Evolutionary conservation across 2,329 filamentous ascomycete species (phyloP).

Genomic region (Alternaria rosae): DNA sequence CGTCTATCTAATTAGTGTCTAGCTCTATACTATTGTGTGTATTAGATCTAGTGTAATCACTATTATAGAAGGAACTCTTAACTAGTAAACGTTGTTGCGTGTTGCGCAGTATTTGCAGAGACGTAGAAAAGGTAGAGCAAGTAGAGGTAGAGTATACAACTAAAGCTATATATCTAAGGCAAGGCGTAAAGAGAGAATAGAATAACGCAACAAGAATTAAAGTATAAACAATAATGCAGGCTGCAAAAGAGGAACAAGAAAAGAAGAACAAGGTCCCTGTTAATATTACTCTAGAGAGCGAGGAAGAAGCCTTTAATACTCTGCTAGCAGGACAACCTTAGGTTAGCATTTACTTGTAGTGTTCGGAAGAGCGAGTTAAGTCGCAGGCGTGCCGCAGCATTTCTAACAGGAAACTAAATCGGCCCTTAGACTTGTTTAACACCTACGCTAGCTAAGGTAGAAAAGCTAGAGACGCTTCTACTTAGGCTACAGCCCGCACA

Average conservation of each 20-base stretch:
- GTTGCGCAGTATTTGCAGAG: slow-evolving; percentile 6
- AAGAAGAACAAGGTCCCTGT: slow-evolving; percentile 7
- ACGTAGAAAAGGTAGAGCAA: slow-evolving; percentile 2
- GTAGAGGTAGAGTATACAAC: slow-evolving; percentile 8
- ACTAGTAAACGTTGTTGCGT: slow-evolving; percentile 15
- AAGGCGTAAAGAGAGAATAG: slow-evolving; percentile 9
- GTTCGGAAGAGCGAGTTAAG: slow-evolving; percentile 7
- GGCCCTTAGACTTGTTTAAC: slow-evolving; percentile 7
- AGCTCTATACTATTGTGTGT: slow-evolving; percentile 14
- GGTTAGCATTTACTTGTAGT: slow-evolving; percentile 9
- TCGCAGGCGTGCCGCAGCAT: not conserved
- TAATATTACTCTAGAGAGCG: slow-evolving; percentile 7
- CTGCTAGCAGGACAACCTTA: slow-evolving; percentile 3
- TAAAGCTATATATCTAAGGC: slow-evolving; percentile 7
- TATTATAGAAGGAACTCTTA: slow-evolving; percentile 16
- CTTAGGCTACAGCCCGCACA: slow-evolving; percentile 12
- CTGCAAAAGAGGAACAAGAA: slow-evolving; percentile 9
- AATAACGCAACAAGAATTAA: slow-evolving; percentile 9
- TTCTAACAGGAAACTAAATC: slow-evolving; percentile 4
- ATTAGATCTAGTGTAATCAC: slow-evolving; percentile 16
- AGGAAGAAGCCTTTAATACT: slow-evolving; percentile 19
- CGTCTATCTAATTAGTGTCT: slow-evolving; percentile 19
- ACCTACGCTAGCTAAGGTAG: slow-evolving; percentile 22
- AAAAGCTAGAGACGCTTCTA: slow-evolving; percentile 16
- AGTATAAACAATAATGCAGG: slow-evolving; percentile 8